Base-by-base conservation (phyloP, 345 rosid species). In the Microthlaspi erraticum region DNA sequence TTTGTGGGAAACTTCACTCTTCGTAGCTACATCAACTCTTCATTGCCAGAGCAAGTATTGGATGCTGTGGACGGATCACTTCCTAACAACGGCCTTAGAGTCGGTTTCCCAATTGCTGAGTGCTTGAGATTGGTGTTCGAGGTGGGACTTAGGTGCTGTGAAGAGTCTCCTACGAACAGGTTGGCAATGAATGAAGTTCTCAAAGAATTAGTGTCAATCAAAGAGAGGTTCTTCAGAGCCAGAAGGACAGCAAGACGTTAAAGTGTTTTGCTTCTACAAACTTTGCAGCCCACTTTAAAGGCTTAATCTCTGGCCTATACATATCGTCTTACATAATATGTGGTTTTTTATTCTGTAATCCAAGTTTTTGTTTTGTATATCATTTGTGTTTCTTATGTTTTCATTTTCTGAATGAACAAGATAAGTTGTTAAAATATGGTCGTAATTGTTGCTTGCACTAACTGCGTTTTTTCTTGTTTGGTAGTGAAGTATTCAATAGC, bases 131-230 rank as follows among this genome's bases (percentile, higher is more conserved):
- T 10, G 16, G 29, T 68, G 16, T 26, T 81, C 5, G 48, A 39
- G 17, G 36, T 64, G 11, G 80, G 75, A 67, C 44, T 68, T 12
- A 43, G 53, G 18, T 77, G 81, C 41, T 74, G 78, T 5, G 44
- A 48, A 41, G 76, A 70, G 68, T 59, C 48, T 17, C 49, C 71
- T 1, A 29, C 29, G 5, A 20, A 66, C 10, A 36, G 76, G 16
- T 23, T 71, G 59, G 39, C 17, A 64, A 74, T 48, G 1, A 16
- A 29, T 56, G 61, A 16, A 36, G 61, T 4, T 3, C 0, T 4
- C 5, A 70, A 39, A 16, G 68, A 59, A 32, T 51, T 78, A 14
- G 17, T 34, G 41, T 19, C 33, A 26, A 72, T 78, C 50, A 77
- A 10, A 7, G 53, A 64, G 4, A 41, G 29, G 32, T 36, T 59